phyloP scores from a whole-genome alignment of 768 basidiomycete genomes.

The Mycena haematopus region DNA sequence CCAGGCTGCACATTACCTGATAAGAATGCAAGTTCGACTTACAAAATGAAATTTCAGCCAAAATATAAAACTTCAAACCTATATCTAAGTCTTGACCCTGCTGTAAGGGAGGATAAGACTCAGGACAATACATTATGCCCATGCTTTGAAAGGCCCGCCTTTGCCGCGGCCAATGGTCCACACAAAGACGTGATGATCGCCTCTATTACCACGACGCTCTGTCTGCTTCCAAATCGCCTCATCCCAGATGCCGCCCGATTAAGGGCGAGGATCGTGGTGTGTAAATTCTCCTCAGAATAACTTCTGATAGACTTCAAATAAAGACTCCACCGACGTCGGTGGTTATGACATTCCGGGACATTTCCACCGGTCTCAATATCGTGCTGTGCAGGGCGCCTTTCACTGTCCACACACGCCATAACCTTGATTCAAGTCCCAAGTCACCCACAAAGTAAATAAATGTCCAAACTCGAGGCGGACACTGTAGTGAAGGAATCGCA shows the following conservation, averaged over 20 bases:
- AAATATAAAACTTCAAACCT: too few species aligned
- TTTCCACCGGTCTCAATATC: not conserved
- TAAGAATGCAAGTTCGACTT: too few species aligned
- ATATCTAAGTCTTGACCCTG: too few species aligned
- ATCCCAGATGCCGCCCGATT: not conserved
- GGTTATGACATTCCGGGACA: not conserved
- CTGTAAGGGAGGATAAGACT: too few species aligned
- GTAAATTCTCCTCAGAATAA: not conserved
- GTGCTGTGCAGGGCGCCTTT: not conserved
- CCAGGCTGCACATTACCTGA: not conserved
- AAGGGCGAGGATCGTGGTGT: not conserved
- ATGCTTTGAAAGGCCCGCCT: too few species aligned
- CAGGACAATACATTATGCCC: too few species aligned
- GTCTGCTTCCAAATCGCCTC: not conserved
- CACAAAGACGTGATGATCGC: not conserved
- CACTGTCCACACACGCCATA: not conserved
- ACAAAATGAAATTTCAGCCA: too few species aligned
- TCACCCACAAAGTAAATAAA: not conserved
- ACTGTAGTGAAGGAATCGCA: not conserved
- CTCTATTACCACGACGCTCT: not conserved
- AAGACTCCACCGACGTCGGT: not conserved
- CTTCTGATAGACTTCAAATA: not conserved
- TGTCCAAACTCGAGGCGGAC: not conserved
- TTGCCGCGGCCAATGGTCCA: too few species aligned
- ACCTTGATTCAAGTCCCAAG: not conserved